Conservation (phyloP, 2,329 filamentous ascomycete genomes). For the Hymenoscyphus salicellus region DNA sequence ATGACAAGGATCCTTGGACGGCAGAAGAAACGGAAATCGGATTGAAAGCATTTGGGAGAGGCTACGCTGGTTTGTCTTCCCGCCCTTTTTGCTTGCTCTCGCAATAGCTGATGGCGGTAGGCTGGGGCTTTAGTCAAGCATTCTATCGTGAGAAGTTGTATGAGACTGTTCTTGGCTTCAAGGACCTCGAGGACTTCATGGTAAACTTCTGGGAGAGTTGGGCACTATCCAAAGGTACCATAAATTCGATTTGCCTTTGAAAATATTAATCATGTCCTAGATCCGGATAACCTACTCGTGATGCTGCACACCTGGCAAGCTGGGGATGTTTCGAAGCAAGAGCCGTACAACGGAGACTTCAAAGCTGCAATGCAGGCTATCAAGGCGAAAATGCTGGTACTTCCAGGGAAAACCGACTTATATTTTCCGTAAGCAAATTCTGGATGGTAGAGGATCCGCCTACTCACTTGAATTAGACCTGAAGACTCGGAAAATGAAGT, state of each 20-base stretch:
- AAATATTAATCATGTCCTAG: slow-evolving; percentile 35
- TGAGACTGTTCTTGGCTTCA: slow-evolving; percentile 61
- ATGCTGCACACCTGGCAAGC: slow-evolving; percentile 80
- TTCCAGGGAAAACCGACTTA: slow-evolving; percentile 71
- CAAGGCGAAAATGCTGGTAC: slow-evolving; percentile 67
- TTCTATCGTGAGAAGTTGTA: slow-evolving; percentile 74
- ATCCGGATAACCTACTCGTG: slow-evolving; percentile 70
- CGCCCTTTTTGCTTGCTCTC: slow-evolving; percentile 33
- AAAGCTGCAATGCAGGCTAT: slow-evolving; percentile 64
- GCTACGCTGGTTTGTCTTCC: slow-evolving; percentile 56
- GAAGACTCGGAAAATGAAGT: slow-evolving; percentile 78
- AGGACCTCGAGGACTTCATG: slow-evolving; percentile 71
- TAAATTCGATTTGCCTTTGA: background rate
- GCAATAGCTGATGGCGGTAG: background rate
- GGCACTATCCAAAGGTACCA: slow-evolving; percentile 62
- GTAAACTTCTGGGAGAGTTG: slow-evolving; percentile 72
- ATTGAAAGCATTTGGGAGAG: slow-evolving; percentile 69
- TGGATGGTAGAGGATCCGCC: background rate
- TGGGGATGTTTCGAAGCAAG: slow-evolving; percentile 66
- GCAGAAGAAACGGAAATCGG: slow-evolving; percentile 52
- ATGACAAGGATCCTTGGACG: slow-evolving; percentile 48
- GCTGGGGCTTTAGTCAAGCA: slow-evolving; percentile 73
- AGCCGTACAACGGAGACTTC: slow-evolving; percentile 66
- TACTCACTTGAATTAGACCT: slow-evolving; percentile 46
- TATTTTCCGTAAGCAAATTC: slow-evolving; percentile 64